These are phyloP conservation scores for Biancaea sappan DNA, from an alignment of 306 rosid species.

Conservation along the genomic window DNA sequence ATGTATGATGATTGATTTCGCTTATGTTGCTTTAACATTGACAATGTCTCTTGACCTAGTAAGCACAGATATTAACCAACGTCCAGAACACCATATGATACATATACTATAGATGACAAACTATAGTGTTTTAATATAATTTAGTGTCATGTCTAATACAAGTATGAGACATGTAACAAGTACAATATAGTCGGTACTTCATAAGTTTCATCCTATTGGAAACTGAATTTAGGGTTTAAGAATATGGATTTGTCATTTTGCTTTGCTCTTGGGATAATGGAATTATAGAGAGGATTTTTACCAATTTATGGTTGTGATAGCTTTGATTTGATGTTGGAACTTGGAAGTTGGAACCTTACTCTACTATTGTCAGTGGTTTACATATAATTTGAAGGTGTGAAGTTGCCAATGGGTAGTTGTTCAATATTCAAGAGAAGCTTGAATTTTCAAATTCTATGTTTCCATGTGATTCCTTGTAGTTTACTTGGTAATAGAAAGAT, in stretches of 20 bases:
- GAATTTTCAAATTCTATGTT: background rate
- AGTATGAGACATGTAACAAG: too few relatives aligned
- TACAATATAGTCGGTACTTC: too few relatives aligned
- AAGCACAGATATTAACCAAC: too few relatives aligned
- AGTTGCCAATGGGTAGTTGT: background rate
- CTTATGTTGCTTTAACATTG: slow-evolving; percentile 21
- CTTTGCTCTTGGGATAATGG: slow-evolving; percentile 15
- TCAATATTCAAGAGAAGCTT: background rate
- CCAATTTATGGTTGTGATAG: background rate
- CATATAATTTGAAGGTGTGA: background rate
- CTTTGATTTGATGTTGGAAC: background rate
- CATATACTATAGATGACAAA: background rate
- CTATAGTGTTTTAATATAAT: background rate
- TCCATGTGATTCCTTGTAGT: background rate
- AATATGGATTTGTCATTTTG: slow-evolving; percentile 10
- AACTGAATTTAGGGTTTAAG: slow-evolving; percentile 15
- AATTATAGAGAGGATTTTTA: background rate
- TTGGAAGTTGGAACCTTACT: background rate
- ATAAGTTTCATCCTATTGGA: background rate
- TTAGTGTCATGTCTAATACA: background rate
- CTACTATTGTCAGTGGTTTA: slow-evolving; percentile 3
- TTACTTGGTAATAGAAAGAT: slow-evolving; percentile 21
- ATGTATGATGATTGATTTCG: background rate
- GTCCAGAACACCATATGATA: too few relatives aligned
- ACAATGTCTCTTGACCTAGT: background rate